Evolutionary conservation across 2,329 filamentous ascomycete species (phyloP).

Genomic region (Phyllosticta ampelicida): DNA sequence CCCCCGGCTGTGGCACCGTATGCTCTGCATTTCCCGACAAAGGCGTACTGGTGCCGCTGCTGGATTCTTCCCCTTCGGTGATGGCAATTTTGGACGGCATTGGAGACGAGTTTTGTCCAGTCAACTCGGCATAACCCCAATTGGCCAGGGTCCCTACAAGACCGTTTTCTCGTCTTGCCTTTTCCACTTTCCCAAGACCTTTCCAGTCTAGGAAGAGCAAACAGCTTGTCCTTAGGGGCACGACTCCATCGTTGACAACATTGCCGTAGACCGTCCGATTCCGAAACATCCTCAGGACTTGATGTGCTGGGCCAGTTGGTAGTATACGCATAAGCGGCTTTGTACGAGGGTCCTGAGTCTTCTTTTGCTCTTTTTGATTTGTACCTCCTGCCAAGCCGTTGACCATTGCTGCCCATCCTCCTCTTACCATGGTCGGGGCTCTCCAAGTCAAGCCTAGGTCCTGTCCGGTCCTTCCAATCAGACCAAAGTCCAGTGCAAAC

Average conservation of each 20-base stretch:
- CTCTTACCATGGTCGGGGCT: slow-evolving; percentile 72
- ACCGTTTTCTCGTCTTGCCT: slow-evolving; percentile 83
- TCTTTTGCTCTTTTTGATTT: slow-evolving; percentile 39
- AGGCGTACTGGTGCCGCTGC: slow-evolving; percentile 12
- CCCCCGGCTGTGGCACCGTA: slow-evolving; percentile 61
- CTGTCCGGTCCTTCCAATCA: slow-evolving; percentile 92
- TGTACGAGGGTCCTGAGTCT: slow-evolving; percentile 58
- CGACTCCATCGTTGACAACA: slow-evolving; percentile 95
- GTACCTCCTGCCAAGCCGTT: slow-evolving; percentile 66
- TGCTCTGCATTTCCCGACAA: slow-evolving; percentile 23
- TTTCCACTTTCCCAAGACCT: slow-evolving; percentile 84
- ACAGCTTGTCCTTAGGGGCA: slow-evolving; percentile 88
- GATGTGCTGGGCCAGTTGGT: slow-evolving; percentile 82
- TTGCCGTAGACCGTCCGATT: slow-evolving; percentile 93
- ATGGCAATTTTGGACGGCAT: slow-evolving; percentile 36
- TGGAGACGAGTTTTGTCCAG: slow-evolving; percentile 52
- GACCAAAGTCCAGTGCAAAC: slow-evolving; percentile 89
- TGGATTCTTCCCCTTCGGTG: slow-evolving; percentile 17
- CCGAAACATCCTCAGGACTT: slow-evolving; percentile 74
- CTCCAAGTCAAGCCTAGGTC: slow-evolving; percentile 93
- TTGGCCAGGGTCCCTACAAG: slow-evolving; percentile 85
- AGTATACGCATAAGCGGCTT: slow-evolving; percentile 84
- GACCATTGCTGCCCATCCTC: slow-evolving; percentile 81
- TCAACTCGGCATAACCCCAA: slow-evolving; percentile 92
- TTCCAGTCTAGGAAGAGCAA: slow-evolving; percentile 96